Conservation (phyloP, 2,329 filamentous ascomycete species). For the Aspergillus sp. region DNA sequence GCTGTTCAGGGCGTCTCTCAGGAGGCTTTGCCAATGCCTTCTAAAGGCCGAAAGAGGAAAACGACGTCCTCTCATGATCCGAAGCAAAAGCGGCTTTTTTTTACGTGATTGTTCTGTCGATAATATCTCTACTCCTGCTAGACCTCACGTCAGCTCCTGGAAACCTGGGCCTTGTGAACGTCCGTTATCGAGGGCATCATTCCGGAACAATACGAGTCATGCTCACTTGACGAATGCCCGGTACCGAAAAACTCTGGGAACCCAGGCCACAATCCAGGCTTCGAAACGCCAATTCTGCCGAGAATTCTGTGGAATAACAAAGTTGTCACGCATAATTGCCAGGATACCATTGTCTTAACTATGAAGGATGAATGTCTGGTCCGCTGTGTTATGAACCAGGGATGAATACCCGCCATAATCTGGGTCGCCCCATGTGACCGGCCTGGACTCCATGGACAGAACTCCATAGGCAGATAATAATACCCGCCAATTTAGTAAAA, state of each 20-base stretch:
- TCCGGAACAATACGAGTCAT: too few relatives aligned
- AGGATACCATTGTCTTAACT: neutral
- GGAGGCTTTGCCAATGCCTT: constrained; percentile 7
- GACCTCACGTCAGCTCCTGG: too few relatives aligned
- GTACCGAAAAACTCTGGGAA: too few relatives aligned
- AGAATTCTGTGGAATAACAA: too few relatives aligned
- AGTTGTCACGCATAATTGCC: too few relatives aligned
- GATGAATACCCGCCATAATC: neutral
- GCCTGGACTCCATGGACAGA: neutral
- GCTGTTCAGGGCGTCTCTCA: constrained; percentile 54
- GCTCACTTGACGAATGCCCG: too few relatives aligned
- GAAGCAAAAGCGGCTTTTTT: constrained; percentile 31
- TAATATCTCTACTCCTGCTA: neutral
- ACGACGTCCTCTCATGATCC: constrained; percentile 24
- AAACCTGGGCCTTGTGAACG: too few relatives aligned
- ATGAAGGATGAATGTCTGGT: neutral
- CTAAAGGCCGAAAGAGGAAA: constrained; percentile 24
- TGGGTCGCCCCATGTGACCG: neutral
- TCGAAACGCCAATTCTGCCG: too few relatives aligned
- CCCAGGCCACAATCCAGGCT: too few relatives aligned
- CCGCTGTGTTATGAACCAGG: neutral
- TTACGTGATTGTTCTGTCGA: constrained; percentile 18
- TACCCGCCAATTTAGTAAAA: too few relatives aligned
- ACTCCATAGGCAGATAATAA: neutral
- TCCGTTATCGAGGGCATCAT: too few relatives aligned